Conservation (phyloP, 1,284 basidiomycete genomes). For the Sporisorium iseilematis-ciliati region DNA sequence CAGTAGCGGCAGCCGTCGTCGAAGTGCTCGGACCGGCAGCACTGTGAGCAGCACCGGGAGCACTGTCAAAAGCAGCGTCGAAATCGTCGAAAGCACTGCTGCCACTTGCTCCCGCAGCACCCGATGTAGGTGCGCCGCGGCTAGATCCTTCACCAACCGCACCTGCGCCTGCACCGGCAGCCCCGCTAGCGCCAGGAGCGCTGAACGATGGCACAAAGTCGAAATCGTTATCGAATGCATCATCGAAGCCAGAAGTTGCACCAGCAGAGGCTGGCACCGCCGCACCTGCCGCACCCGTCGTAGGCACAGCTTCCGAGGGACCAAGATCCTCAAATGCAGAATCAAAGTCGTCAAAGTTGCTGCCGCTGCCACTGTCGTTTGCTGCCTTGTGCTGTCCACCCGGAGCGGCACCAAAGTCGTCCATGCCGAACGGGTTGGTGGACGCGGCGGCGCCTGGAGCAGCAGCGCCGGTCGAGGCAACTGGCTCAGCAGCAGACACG, state of each 20-base stretch:
- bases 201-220: slow-evolving; percentile 65
- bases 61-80: slow-evolving; percentile 52
- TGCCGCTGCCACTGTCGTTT: slow-evolving; percentile 40
- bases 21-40: not conserved
- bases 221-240: slow-evolving; percentile 64
- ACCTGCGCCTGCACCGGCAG: slow-evolving; percentile 5
- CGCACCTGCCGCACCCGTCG: slow-evolving; percentile 14
- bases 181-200: slow-evolving; percentile 17
- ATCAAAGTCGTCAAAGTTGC: slow-evolving; percentile 67
- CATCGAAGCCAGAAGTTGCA: slow-evolving; percentile 54
- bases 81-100: slow-evolving; percentile 57
- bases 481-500: slow-evolving; percentile 27
- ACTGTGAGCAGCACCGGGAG: slow-evolving; percentile 11
- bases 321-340: slow-evolving; percentile 67
- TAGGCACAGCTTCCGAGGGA: slow-evolving; percentile 51
- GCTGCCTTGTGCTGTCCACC: slow-evolving; percentile 10
- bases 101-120: slow-evolving; percentile 5
- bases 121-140: slow-evolving; percentile 1
- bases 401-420: slow-evolving; percentile 31
- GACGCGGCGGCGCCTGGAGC: slow-evolving; percentile 23
- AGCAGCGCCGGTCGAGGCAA: slow-evolving; percentile 6
- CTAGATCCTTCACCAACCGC: not conserved
- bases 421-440: slow-evolving; percentile 52
- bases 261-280: not conserved
- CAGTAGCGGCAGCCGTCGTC: slow-evolving; percentile 6